Base-by-base conservation (phyloP, 768 basidiomycete genomes). In the Mycena alexandri region DNA sequence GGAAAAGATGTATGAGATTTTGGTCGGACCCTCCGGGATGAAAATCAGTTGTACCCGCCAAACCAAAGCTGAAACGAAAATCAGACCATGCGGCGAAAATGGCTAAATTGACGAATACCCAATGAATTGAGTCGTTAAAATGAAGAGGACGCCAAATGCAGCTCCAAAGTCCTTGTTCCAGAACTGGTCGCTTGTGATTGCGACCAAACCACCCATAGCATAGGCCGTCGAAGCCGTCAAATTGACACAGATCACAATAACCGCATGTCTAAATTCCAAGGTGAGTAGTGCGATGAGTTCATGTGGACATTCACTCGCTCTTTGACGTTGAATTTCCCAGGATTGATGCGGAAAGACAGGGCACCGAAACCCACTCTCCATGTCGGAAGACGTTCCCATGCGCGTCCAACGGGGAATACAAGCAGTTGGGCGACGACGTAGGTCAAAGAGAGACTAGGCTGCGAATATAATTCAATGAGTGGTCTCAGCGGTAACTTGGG, bases 311-410 rank as follows among this genome's bases (percentile, higher is more conserved):
- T 29, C 13, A 62, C 61, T 51, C 24, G 55, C 61, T 63, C 61
- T 24, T 63, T 63, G 43, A 47, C 24, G 21, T 55, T 54, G 44
- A 63, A 63, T 47, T 24, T 54, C n/a, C 53, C 61, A 19, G 61
- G 53, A 54, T 63, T 63, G 33, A 63, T 62, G 29, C 61, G 61
- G 51, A 62, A 62, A 44, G 61, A 33, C 29, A 53, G 46, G n/a
- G 51, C n/a, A 21, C 61, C 36, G 34, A 46, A 48, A 14, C 61
- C 53, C 24, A 63, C 44, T 55, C 61, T 55, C 61, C 52, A 63
- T 34, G 61, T 63, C 21, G 61, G 61, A 54, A 63, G 61, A 36
- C 61, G 52, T n/a, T 63, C 61, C 53, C 61, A 63, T 36, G 53
- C 61, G 19, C 44, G 19, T 24, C 61, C 61, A 5, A 63, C n/a